phyloP scores from a whole-genome alignment of 306 rosid species.

The Cajanus cajan region DNA sequence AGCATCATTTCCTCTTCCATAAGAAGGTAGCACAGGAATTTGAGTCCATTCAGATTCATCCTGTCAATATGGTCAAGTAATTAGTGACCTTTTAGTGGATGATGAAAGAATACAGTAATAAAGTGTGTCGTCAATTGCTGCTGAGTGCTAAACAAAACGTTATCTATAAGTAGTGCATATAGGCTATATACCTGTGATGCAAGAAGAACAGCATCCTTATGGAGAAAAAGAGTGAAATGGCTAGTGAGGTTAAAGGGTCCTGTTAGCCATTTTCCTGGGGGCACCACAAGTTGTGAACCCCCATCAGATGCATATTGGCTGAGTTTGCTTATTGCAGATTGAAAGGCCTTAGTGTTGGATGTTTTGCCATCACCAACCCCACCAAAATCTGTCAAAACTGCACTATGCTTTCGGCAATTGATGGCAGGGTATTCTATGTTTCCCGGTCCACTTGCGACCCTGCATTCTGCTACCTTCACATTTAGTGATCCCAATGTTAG shows the following conservation, averaged over 20 bases:
- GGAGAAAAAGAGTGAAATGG: constrained; percentile 76
- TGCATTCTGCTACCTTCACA: constrained; percentile 32
- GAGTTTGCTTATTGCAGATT: constrained; percentile 48
- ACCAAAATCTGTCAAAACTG: constrained; percentile 65
- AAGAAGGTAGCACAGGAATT: constrained; percentile 52
- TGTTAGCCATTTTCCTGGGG: constrained; percentile 75
- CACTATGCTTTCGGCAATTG: constrained; percentile 60
- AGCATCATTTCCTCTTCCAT: constrained; percentile 68
- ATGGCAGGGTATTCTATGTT: constrained; percentile 26
- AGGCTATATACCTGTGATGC: constrained; percentile 55
- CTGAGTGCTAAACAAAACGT: no score
- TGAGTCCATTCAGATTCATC: constrained; percentile 68
- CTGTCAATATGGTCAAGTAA: constrained; percentile 31
- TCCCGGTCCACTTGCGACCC: background rate
- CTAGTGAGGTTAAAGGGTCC: constrained; percentile 86
- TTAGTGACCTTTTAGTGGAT: no score
- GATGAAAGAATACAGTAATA: no score
- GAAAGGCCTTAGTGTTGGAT: constrained; percentile 63
- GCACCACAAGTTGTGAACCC: constrained; percentile 62
- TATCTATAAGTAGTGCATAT: background rate
- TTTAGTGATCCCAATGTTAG: constrained; percentile 21
- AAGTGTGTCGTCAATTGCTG: background rate
- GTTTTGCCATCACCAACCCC: constrained; percentile 81
- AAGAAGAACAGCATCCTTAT: constrained; percentile 54
- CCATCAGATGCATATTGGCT: constrained; percentile 50